Conservation (phyloP, 768 basidiomycete species). For the Leccinum arenicola region DNA sequence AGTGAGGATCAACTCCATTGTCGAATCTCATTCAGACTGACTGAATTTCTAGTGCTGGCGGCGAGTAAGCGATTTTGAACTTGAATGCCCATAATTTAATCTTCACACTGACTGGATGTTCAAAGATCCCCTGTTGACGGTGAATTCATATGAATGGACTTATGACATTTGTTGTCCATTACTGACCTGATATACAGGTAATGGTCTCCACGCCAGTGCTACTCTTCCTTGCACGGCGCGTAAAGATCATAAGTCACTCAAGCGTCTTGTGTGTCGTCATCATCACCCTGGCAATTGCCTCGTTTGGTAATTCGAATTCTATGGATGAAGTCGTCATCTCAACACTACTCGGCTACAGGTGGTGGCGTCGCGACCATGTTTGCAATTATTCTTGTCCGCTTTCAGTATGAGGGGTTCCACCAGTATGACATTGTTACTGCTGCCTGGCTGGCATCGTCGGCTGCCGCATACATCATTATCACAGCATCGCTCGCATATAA, state of each 20-base stretch:
- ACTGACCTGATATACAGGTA: slow-evolving; percentile 29
- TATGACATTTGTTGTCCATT: not conserved
- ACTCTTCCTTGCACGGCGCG: slow-evolving; percentile 46
- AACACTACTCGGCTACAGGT: slow-evolving; percentile 16
- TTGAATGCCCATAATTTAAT: not conserved
- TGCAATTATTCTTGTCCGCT: slow-evolving; percentile 14
- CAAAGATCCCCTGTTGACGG: slow-evolving; percentile 45
- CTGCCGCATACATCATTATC: slow-evolving; percentile 41
- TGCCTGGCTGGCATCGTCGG: slow-evolving; percentile 43
- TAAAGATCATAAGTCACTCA: slow-evolving; percentile 35
- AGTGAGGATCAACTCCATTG: not conserved
- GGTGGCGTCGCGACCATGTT: slow-evolving; percentile 36
- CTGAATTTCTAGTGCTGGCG: slow-evolving; percentile 7
- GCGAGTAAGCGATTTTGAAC: slow-evolving; percentile 7
- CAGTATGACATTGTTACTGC: slow-evolving; percentile 33
- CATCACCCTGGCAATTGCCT: not conserved
- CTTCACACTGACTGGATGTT: not conserved
- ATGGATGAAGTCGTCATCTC: not conserved
- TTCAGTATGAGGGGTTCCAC: slow-evolving; percentile 33
- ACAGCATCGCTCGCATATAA: slow-evolving; percentile 42
- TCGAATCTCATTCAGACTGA: slow-evolving; percentile 19
- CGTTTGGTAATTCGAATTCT: slow-evolving; percentile 6
- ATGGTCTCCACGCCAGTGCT: slow-evolving; percentile 45
- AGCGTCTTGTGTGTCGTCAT: slow-evolving; percentile 27
- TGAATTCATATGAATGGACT: slow-evolving; percentile 13